Base-by-base conservation (phyloP, 2,329 filamentous ascomycete genomes). In the Aspergillus fructus region DNA sequence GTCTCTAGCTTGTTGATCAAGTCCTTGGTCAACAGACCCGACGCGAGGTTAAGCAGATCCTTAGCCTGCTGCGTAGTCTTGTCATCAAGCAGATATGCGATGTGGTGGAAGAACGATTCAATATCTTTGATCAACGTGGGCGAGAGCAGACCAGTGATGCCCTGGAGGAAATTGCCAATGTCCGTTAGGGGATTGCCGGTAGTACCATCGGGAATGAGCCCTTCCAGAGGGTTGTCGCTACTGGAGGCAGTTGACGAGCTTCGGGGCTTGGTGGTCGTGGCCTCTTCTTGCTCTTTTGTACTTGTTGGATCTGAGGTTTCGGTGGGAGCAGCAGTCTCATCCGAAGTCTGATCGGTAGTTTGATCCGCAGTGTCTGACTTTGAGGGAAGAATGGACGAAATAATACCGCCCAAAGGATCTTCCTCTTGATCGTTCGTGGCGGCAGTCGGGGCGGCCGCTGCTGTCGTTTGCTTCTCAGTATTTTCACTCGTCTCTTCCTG, bases 71-170 rank as follows among this genome's bases (percentile, higher is more conserved):
- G 59, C 21, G 69, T 71, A 7, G 68, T 70, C 57, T 67, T 64
- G 45, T 70, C 69, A 49, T 71, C 69, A 17, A 72, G 63, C 30
- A 72, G 60, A 45, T 67, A 69, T n/a, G 69, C 68, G 43, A 72
- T 59, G 43, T 71, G 69, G 55, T 71, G 64, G 63, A 71, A 68
- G 61, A 72, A 71, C n/a, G 68, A 71, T 42, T 71, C 67, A 9
- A 71, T 60, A 55, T 72, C 64, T 27, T 64, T 62, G 8, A 72
- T 53, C 39, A 72, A 62, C 2, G 66, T 70, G 4, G 69, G 68
- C 7, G 65, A 65, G 8, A 71, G 59, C 23, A 72, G 59, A 21
- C 69, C 69, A 4, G 64, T 56, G 21, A 67, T 46, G 4, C 67
- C 67, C 45, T 56, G 55, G 4, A 76, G 72, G 59, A 78, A 75